phyloP scores from a whole-genome alignment of 2,329 filamentous ascomycete genomes.

The Alternaria viburni region DNA sequence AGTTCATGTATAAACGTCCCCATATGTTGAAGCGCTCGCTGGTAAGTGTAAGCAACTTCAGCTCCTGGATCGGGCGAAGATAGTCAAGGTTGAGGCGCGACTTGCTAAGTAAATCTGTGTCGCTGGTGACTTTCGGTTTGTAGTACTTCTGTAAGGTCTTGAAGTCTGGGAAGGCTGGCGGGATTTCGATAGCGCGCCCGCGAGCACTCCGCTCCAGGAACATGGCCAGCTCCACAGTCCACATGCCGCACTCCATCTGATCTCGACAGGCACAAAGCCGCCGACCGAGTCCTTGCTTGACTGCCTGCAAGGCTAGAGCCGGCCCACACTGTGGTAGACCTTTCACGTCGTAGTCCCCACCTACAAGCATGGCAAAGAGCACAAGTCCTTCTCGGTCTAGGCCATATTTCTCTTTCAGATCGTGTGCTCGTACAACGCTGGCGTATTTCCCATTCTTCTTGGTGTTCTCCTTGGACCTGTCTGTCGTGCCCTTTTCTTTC shows the following conservation, averaged over 20 bases:
- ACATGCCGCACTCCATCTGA: conserved; percentile 28
- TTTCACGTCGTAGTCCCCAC: conserved; percentile 51
- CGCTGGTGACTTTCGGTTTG: conserved; percentile 42
- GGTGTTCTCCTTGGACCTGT: conserved; percentile 37
- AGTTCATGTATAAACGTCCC: conserved; percentile 47
- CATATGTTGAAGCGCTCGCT: conserved; percentile 48
- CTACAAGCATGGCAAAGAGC: conserved; percentile 50
- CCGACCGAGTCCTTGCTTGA: conserved; percentile 38
- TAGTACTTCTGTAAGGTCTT: conserved; percentile 47
- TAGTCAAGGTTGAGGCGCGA: conserved; percentile 38
- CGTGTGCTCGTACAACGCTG: conserved; percentile 38
- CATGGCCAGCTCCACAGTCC: conserved; percentile 33
- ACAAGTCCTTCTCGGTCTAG: conserved; percentile 48
- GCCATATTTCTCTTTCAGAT: conserved; percentile 33
- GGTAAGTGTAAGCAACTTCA: conserved; percentile 43
- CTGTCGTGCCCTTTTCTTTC: conserved; percentile 25
- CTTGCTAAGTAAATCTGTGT: conserved; percentile 37
- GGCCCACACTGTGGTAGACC: conserved; percentile 49
- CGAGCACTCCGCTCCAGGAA: conserved; percentile 9
- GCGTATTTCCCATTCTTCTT: conserved; percentile 40
- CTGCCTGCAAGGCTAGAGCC: conserved; percentile 33
- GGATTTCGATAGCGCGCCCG: conserved; percentile 15
- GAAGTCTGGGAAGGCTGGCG: conserved; percentile 26
- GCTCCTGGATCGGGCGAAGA: conserved; percentile 40
- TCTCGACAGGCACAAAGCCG: conserved; percentile 31